Evolutionary conservation across 208 protist genomes (phyloP), one percentile per base, ranked within the genome.

Genomic region (Trypanosomatidae sp.): DNA sequence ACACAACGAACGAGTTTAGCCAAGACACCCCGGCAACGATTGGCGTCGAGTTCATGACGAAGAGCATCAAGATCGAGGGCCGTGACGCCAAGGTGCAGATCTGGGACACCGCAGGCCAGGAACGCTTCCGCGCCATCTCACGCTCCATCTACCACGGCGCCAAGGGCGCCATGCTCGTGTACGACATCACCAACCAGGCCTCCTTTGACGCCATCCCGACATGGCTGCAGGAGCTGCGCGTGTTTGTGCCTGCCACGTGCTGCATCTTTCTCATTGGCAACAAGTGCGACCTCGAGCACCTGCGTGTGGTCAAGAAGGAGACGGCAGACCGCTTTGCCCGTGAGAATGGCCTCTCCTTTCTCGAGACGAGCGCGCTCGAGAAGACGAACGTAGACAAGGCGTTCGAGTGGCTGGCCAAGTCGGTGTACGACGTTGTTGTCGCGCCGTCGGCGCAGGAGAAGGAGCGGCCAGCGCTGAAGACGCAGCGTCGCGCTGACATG

Each of bases 221-320:
- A 21, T 99, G 97, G 97, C 86, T 99, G 39, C 96, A 97, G 68
- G 97, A 99, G 77, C 77, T 99, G 22, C 88, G 95, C 35, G 85
- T 96, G 33, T 96, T 98, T 55, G 96, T 97, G n/a, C 84, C 89
- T 6, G 68, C 74, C 44, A 96, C 95, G 44, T 97, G 97, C 55
- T 96, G 96, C 30, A 98, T 98, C 57, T 97, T 98, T 69, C 78
- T 99, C 5, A 96, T 99, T 35, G 98, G 97, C 39, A 99, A 99
- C 80, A 99, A 99, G 70, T 92, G 77, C 54, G 91, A 96, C 62
- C 56, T 95, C 21, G 73, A 89, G 55, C 77, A 95, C 61, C 61
- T 95, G 44, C 77, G 90, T 22, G 72, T 82, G 24, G 83, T 96
- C 26, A 89, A 97, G 56, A 88, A 88, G 35, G 96, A 98, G 53